phyloP scores from a whole-genome alignment of 768 basidiomycete species.

The Amanita molliuscula region DNA sequence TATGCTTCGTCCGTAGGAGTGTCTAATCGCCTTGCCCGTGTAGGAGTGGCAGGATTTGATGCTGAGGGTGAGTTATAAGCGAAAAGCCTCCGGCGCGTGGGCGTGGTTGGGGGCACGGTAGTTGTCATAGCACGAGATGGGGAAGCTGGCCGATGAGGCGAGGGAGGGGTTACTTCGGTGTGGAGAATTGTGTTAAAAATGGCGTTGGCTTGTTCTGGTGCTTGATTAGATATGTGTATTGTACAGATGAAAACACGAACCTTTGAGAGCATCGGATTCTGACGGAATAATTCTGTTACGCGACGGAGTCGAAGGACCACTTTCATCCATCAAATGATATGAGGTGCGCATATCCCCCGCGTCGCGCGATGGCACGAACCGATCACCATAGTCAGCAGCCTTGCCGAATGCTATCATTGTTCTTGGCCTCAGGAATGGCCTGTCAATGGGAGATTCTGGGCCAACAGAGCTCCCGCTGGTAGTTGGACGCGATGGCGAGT shows the following conservation, averaged over 20 bases:
- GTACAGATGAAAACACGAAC: constrained; percentile 19
- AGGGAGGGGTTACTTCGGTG: constrained; percentile 67
- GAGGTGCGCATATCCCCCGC: constrained; percentile 54
- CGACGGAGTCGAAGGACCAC: constrained; percentile 46
- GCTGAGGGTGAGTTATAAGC: constrained; percentile 54
- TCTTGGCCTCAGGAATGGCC: background rate
- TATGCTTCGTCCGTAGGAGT: constrained; percentile 84
- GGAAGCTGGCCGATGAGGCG: constrained; percentile 51
- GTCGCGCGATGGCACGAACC: constrained; percentile 64
- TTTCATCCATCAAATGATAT: constrained; percentile 55
- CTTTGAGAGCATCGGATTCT: constrained; percentile 71
- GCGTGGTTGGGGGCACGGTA: constrained; percentile 34
- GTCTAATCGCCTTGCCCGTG: constrained; percentile 45
- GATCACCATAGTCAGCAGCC: constrained; percentile 42
- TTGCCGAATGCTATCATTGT: constrained; percentile 7
- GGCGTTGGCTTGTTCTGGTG: constrained; percentile 72
- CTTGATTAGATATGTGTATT: background rate
- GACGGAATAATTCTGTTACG: constrained; percentile 56
- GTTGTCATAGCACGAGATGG: constrained; percentile 30
- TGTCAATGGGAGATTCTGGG: constrained; percentile 14
- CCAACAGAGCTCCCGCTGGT: constrained; percentile 44
- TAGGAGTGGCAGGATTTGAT: constrained; percentile 48
- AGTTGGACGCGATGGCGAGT: constrained; percentile 30
- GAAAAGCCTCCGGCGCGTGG: constrained; percentile 55
- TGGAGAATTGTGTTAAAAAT: constrained; percentile 72